Conservation (phyloP, 352 stramenopile species). For the Pythium myriotylum region DNA sequence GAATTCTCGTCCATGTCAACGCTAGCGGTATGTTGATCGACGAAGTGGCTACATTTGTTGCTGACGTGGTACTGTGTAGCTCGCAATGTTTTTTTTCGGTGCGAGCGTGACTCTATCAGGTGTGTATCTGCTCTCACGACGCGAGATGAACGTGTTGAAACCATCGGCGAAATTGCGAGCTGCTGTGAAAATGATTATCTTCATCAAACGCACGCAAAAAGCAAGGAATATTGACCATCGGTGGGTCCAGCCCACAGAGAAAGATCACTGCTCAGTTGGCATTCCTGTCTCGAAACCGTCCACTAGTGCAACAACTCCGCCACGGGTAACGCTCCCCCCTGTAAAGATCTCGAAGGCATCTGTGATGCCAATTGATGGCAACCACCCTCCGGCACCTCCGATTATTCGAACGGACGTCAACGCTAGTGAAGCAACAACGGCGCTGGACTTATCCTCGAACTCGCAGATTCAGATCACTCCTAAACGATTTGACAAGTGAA, state of each 20-base stretch:
- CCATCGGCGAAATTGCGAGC: constrained; percentile 50
- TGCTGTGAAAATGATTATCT: constrained; percentile 57
- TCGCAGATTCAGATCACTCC: constrained; percentile 34
- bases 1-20: constrained; percentile 66
- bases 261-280: constrained; percentile 6
- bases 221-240: constrained; percentile 48
- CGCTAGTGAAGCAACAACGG: constrained; percentile 8
- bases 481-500: constrained; percentile 23
- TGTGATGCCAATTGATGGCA: constrained; percentile 55
- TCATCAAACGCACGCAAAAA: constrained; percentile 68
- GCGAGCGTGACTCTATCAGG: constrained; percentile 70
- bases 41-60: neutral
- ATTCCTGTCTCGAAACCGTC: constrained; percentile 15
- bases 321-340: constrained; percentile 1
- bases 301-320: neutral
- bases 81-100: constrained; percentile 76
- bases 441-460: constrained; percentile 20
- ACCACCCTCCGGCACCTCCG: constrained; percentile 7
- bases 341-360: constrained; percentile 56
- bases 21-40: constrained; percentile 35
- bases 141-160: constrained; percentile 67
- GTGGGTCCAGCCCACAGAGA: constrained; percentile 36
- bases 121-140: constrained; percentile 66
- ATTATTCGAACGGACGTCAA: neutral
- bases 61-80: constrained; percentile 16